Conservation (phyloP, 2,329 filamentous ascomycete species). For the Ophiostoma sp. region DNA sequence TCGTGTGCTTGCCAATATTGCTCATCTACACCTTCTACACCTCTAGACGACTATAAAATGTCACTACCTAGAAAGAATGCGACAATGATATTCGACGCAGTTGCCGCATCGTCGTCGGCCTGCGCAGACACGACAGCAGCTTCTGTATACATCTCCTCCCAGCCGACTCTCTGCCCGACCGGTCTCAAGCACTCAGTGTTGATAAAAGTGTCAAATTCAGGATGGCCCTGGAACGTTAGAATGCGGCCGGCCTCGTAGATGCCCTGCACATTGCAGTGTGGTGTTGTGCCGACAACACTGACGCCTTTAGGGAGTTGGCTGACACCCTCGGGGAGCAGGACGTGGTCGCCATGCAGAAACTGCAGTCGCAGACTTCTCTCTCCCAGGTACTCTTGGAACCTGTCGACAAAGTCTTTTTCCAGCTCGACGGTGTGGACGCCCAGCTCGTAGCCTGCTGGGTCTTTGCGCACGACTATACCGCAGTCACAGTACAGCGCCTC, state of each 20-base stretch:
- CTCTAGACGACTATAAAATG: not conserved
- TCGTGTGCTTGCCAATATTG: not conserved
- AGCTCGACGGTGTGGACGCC: slow-evolving; percentile 31
- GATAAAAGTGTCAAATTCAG: slow-evolving; percentile 40
- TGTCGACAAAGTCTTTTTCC: not conserved
- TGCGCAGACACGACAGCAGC: not conserved
- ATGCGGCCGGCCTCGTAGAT: slow-evolving; percentile 36
- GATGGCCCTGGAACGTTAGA: slow-evolving; percentile 40
- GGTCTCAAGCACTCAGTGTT: slow-evolving; percentile 34
- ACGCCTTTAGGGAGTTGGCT: slow-evolving; percentile 23
- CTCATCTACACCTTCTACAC: not conserved
- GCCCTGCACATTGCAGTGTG: slow-evolving; percentile 37
- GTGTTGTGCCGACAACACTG: slow-evolving; percentile 27
- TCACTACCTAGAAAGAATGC: not conserved
- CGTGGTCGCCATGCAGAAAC: slow-evolving; percentile 3
- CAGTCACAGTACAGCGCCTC: slow-evolving; percentile 34
- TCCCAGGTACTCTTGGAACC: not conserved
- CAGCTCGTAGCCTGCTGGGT: slow-evolving; percentile 32
- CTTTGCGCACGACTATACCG: slow-evolving; percentile 30
- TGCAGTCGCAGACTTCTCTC: not conserved
- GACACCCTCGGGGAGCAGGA: slow-evolving; percentile 11
- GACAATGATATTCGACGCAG: not conserved
- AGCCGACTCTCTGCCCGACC: not conserved
- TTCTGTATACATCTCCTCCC: not conserved
- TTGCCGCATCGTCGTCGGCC: not conserved